Evolutionary conservation across 1,284 basidiomycete species (phyloP).

Genomic region (Quambalaria eucalypti): DNA sequence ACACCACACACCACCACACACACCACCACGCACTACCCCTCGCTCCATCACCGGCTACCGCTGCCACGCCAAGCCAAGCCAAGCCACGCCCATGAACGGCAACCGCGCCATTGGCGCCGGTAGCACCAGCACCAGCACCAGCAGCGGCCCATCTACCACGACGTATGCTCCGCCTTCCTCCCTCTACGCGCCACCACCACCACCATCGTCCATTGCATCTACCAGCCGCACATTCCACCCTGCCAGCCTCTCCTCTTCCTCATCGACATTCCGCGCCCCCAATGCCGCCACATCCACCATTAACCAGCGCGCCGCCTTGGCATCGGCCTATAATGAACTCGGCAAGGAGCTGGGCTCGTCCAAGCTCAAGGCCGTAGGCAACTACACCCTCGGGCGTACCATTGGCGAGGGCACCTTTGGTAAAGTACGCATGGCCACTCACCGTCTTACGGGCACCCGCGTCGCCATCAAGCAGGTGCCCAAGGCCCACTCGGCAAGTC

Average conservation of each 20-base stretch:
- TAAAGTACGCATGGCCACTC: constrained; percentile 82
- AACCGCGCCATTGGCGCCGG: neutral
- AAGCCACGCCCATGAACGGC: neutral
- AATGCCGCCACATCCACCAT: constrained; percentile 3
- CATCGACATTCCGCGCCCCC: neutral
- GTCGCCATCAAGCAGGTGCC: constrained; percentile 96
- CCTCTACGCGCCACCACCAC: neutral
- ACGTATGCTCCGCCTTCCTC: neutral
- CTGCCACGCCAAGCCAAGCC: neutral
- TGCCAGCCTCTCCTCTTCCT: neutral
- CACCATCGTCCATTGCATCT: neutral
- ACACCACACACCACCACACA: too few species aligned
- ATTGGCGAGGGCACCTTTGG: constrained; percentile 92
- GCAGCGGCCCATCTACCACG: neutral
- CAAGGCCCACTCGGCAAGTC: constrained; percentile 62
- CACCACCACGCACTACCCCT: too few species aligned
- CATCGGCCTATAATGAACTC: constrained; percentile 89
- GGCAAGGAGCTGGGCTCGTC: constrained; percentile 84
- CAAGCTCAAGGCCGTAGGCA: constrained; percentile 82
- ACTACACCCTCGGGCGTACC: constrained; percentile 86
- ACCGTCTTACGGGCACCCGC: constrained; percentile 61
- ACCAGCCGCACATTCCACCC: neutral
- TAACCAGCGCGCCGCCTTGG: constrained; percentile 51
- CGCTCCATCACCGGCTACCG: neutral
- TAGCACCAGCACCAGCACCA: neutral